Evolutionary conservation across 768 basidiomycete species (phyloP).

Genomic region (Pulveroboletus sp.): DNA sequence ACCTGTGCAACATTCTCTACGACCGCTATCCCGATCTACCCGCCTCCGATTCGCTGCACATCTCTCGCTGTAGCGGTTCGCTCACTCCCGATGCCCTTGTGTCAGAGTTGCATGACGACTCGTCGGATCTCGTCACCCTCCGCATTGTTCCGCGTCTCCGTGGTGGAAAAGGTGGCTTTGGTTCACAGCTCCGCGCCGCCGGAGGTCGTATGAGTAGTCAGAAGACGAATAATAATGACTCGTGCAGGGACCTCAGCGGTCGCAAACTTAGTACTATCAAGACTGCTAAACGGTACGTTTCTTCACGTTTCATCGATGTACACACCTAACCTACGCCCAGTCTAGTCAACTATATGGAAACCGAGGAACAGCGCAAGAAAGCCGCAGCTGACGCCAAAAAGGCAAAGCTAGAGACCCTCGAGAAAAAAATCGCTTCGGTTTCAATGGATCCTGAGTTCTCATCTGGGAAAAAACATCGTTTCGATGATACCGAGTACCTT

Average conservation of each 20-base stretch:
- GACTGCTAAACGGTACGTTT: conserved; percentile 84
- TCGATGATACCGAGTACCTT: conserved; percentile 89
- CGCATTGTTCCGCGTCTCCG: conserved; percentile 68
- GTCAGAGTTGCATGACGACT: conserved; percentile 32
- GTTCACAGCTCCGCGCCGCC: conserved; percentile 91
- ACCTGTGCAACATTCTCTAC: conserved; percentile 41
- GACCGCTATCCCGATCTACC: conserved; percentile 48
- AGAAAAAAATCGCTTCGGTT: conserved; percentile 58
- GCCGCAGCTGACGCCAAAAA: conserved; percentile 73
- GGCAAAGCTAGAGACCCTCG: conserved; percentile 79
- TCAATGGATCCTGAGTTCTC: conserved; percentile 41
- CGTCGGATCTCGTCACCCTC: conserved; percentile 50
- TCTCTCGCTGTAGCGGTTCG: conserved; percentile 38
- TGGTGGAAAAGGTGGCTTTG: conserved; percentile 98
- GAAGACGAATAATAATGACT: conserved; percentile 93
- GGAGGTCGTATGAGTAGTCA: conserved; percentile 97
- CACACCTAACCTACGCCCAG: conserved; percentile 34
- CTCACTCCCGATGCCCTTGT: conserved; percentile 30
- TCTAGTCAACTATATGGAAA: conserved; percentile 80
- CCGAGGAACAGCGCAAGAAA: conserved; percentile 75
- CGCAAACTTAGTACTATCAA: conserved; percentile 89
- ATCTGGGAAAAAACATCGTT: conserved; percentile 78
- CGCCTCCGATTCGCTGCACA: conserved; percentile 33
- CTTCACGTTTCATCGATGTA: not conserved
- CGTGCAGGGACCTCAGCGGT: conserved; percentile 88